Conservation (phyloP, 2,329 filamentous ascomycete genomes). For the Cladophialophora chaetospira region DNA sequence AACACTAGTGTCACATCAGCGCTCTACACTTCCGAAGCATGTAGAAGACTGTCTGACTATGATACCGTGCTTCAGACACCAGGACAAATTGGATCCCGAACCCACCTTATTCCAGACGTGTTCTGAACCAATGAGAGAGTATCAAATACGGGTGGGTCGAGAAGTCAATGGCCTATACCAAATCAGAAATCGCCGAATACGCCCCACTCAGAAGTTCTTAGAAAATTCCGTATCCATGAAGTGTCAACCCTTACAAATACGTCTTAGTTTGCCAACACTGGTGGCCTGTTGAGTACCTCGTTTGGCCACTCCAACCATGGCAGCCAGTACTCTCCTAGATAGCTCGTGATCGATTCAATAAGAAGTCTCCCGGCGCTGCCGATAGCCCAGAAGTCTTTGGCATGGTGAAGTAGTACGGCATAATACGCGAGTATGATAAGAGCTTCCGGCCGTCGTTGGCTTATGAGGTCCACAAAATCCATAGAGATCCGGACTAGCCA, state of each 20-base stretch:
- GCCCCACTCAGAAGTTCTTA: neutral
- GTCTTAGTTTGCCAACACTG: no score
- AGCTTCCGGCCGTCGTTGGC: neutral
- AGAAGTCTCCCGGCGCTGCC: neutral
- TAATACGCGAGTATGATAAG: neutral
- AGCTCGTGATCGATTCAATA: neutral
- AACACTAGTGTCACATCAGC: neutral
- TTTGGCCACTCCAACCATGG: neutral
- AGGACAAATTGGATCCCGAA: neutral
- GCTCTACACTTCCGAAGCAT: neutral
- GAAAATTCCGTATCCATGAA: neutral
- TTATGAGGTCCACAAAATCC: neutral
- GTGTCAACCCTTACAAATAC: neutral
- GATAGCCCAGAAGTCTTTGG: neutral
- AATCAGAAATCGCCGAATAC: neutral
- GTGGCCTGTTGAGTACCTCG: no score
- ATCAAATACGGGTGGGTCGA: neutral
- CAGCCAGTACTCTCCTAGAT: neutral
- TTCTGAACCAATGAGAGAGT: neutral
- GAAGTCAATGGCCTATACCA: neutral
- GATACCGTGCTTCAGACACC: neutral
- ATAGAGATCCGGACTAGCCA: neutral
- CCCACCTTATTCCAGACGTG: neutral
- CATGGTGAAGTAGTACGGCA: neutral
- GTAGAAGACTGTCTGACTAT: neutral